A percentile compares a stretch with the other conserved stretches of the same genome.
Evolutionary conservation across 148 eudicot genomes (phyloP).

Genomic region (Spergularia marina): DNA sequence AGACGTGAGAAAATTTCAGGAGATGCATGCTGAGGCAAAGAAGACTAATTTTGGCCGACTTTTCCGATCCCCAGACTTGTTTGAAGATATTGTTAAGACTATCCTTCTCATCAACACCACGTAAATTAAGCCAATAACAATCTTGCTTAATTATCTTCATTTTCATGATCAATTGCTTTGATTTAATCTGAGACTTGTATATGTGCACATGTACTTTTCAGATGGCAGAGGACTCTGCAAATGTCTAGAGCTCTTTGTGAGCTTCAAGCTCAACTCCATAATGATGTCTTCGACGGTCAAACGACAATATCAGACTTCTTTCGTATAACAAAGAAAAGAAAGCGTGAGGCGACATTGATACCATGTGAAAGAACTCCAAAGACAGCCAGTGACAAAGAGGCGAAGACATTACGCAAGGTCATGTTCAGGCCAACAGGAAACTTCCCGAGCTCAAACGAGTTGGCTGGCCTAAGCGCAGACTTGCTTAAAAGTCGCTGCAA

Average conservation of each 20-base stretch:
- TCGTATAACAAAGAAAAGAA: constrained; percentile 12
- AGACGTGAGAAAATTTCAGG: constrained; percentile 29
- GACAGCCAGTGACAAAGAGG: neutral
- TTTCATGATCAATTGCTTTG: neutral
- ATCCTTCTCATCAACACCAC: constrained; percentile 28
- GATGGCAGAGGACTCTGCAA: constrained; percentile 37
- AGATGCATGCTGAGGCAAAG: constrained; percentile 26
- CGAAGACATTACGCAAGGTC: neutral
- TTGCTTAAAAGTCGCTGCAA: constrained; percentile 18
- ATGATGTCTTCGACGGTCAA: neutral
- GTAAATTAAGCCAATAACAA: neutral
- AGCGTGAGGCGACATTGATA: neutral
- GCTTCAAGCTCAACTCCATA: constrained; percentile 24
- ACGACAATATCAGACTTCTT: neutral
- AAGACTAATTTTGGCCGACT: constrained; percentile 37
- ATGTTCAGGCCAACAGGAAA: constrained; percentile 6
- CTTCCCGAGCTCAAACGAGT: constrained; percentile 30
- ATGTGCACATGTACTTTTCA: neutral
- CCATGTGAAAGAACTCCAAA: neutral
- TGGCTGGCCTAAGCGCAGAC: constrained; percentile 9
- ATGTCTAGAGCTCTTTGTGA: constrained; percentile 42
- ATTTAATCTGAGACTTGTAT: too few species aligned
- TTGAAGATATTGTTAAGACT: constrained; percentile 48
- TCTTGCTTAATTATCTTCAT: neutral
- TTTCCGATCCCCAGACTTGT: constrained; percentile 48